phyloP scores from a whole-genome alignment of 352 stramenopile species.

The Globisporangium emineosum region DNA sequence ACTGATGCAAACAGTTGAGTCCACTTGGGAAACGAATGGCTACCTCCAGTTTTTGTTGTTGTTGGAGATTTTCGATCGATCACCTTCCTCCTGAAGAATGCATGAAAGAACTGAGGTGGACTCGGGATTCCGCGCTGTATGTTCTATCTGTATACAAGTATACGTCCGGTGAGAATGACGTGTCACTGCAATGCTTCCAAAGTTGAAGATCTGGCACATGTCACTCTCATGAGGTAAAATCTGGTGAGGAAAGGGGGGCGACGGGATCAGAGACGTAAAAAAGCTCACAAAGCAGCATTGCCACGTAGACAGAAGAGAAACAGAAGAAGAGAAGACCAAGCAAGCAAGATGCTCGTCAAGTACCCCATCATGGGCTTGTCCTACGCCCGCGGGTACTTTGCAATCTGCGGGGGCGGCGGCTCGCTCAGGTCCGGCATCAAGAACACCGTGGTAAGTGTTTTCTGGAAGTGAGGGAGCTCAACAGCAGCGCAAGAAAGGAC shows the following conservation, averaged over 20 bases:
- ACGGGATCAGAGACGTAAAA: not conserved
- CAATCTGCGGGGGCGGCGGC: slow-evolving; percentile 79
- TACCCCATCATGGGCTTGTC: slow-evolving; percentile 85
- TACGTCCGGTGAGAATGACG: no score
- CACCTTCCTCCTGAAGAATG: no score
- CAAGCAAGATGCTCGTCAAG: slow-evolving; percentile 64
- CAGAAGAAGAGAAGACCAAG: not conserved
- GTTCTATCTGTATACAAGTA: no score
- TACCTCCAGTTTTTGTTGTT: no score
- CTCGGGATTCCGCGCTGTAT: no score
- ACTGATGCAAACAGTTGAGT: no score
- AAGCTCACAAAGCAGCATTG: not conserved
- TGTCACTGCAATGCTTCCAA: no score
- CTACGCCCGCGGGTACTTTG: slow-evolving; percentile 64
- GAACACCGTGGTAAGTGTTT: slow-evolving; percentile 83
- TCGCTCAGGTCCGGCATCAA: slow-evolving; percentile 84
- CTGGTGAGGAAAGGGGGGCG: not conserved
- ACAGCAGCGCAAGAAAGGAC: not conserved
- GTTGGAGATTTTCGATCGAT: no score
- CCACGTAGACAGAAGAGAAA: slow-evolving; percentile 1
- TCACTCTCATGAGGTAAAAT: not conserved
- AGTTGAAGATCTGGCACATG: not conserved
- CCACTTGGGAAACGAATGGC: no score
- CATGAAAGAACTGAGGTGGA: no score
- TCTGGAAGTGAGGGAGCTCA: no score